Evolutionary conservation across 768 basidiomycete genomes (phyloP).

Genomic region (Lentinula aciculospora): DNA sequence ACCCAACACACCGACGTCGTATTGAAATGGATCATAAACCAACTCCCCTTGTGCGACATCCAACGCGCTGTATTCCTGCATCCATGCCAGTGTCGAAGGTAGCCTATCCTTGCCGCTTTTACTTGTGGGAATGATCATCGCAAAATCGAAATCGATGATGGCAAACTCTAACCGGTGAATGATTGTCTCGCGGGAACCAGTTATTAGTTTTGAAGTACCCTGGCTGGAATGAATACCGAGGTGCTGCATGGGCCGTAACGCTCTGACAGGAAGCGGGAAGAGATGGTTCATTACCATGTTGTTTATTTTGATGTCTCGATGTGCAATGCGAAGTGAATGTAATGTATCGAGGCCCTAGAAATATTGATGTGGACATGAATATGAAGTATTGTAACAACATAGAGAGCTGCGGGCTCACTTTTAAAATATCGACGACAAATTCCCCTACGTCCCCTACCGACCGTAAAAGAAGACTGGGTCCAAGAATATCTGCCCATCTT

Average conservation of each 20-base stretch:
- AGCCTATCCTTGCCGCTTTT: neutral
- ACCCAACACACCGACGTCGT: conserved; percentile 12
- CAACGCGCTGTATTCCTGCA: conserved; percentile 7
- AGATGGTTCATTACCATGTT: conserved; percentile 8
- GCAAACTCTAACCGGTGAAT: neutral
- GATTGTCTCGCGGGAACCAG: neutral
- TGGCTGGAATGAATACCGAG: neutral
- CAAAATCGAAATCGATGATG: conserved; percentile 8
- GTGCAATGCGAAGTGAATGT: conserved; percentile 1
- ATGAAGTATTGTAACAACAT: neutral
- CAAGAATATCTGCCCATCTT: conserved; percentile 6
- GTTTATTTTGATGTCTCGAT: conserved; percentile 6
- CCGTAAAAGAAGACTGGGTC: conserved; percentile 1
- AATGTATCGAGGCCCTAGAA: conserved; percentile 1
- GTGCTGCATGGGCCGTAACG: neutral
- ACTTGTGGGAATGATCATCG: neutral
- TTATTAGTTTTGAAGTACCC: neutral
- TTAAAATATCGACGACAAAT: neutral
- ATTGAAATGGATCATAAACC: conserved; percentile 13
- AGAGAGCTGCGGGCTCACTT: neutral
- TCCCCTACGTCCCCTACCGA: neutral
- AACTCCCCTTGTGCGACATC: conserved; percentile 14
- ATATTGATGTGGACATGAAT: neutral
- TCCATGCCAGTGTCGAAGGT: conserved; percentile 2
- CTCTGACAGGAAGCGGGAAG: neutral